Evolutionary conservation across 75 land plant species (phyloP).

Genomic region (Selaginella tamariscina): DNA sequence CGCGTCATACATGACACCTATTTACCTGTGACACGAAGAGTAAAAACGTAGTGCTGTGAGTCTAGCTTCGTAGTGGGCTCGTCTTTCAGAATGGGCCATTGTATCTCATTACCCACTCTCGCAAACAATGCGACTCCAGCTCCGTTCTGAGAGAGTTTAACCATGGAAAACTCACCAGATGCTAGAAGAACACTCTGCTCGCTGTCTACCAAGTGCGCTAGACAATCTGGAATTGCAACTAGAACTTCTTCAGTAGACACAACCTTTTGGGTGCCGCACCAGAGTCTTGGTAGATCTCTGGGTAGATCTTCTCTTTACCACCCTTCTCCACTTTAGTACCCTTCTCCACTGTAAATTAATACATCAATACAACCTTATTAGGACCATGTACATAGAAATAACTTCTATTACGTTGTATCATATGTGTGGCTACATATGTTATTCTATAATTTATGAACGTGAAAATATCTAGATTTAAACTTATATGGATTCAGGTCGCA

Average conservation of each 20-base stretch:
- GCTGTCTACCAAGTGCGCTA: not conserved
- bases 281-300: not conserved
- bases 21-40: not conserved
- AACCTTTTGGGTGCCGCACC: not conserved
- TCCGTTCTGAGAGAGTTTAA: not conserved
- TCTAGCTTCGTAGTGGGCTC: conserved; percentile 2
- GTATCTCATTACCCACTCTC: conserved; percentile 4
- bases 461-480: too few relatives aligned
- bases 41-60: not conserved
- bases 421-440: too few relatives aligned
- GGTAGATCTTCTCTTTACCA: not conserved
- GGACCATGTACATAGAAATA: too few relatives aligned
- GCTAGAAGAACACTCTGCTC: conserved; percentile 1
- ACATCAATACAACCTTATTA: too few relatives aligned
- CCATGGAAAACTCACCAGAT: not conserved
- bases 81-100: conserved; percentile 12
- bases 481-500: too few relatives aligned
- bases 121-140: not conserved
- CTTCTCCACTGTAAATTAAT: too few relatives aligned
- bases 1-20: too few relatives aligned
- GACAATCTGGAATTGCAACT: not conserved
- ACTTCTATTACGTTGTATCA: too few relatives aligned
- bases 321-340: too few relatives aligned
- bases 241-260: not conserved
- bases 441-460: too few relatives aligned